Evolutionary conservation across 129 eudicot genomes (phyloP).

Genomic region (carrot (Daucus carota)): DNA sequence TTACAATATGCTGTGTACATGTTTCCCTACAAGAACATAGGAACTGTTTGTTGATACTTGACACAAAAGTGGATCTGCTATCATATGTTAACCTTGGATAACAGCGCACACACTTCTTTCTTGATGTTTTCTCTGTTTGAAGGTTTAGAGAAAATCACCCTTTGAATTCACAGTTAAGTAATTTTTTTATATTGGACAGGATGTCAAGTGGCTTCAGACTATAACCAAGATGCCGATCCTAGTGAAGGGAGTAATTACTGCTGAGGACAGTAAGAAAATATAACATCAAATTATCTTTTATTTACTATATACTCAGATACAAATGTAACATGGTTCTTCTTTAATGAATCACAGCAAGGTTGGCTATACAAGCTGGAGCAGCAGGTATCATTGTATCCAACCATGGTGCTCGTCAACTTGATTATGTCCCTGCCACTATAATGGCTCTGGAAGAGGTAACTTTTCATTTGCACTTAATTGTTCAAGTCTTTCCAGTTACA

Average conservation of each 20-base stretch:
- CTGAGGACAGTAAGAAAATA: slow-evolving; percentile 73
- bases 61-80: not conserved
- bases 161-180: not conserved
- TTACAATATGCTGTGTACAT: not conserved
- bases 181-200: slow-evolving; percentile 34
- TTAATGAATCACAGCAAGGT: slow-evolving; percentile 56
- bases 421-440: slow-evolving; percentile 91
- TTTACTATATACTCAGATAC: not conserved
- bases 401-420: slow-evolving; percentile 99
- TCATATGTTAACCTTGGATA: not conserved
- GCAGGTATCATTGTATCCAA: slow-evolving; percentile 94
- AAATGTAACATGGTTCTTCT: slow-evolving; percentile 11
- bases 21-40: not conserved
- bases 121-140: not conserved
- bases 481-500: not conserved
- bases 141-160: not conserved
- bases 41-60: not conserved
- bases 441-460: slow-evolving; percentile 91
- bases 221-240: slow-evolving; percentile 87
- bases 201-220: slow-evolving; percentile 87
- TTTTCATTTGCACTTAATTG: not conserved
- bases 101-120: not conserved
- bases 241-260: slow-evolving; percentile 93
- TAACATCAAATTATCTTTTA: not conserved
- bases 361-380: slow-evolving; percentile 84